Evolutionary conservation across 139 green algal species (phyloP), one percentile per base, ranked within the genome.

Genomic region (Edaphochlamys debaryana): DNA sequence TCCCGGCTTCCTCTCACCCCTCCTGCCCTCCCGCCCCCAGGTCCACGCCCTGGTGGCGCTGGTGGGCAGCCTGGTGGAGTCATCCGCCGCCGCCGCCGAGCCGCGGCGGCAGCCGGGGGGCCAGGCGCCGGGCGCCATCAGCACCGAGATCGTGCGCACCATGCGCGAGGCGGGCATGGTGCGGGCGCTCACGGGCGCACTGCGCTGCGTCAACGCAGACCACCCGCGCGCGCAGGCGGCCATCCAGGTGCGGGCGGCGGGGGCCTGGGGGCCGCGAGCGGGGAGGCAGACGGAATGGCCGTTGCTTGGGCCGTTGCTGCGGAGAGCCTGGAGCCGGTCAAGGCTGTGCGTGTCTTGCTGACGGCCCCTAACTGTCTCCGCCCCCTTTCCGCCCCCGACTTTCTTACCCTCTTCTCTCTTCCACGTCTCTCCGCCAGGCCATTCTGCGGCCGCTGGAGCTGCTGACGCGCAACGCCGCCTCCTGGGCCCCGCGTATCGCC

Each of bases 361-460:
- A 54, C 11, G 11, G 45, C 45, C 45, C 45, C 9, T 22, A 54
- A 54, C 11, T 54, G 45, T 13, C 45, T 54, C 45, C 11, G 45
- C 45, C 11, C 45, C 45, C 45, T 13, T 54, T 9, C 45, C 45
- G 45, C 45, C 45, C 45, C 45, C 45, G 45, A 22, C 11, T 54
- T 54, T 54, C 45, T 54, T 54, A 37, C 38, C 22, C 37, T 37
- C 3, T 30, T 7, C 25, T n/a, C 8, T n/a, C 13, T 77, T 52
- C 66, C 54, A 25, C 30, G 30, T 30, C 30, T 11, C 37, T 27
- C 17, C 52, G 17, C 29, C 60, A 71, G 42, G 62, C 87, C 69
- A 91, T 98, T 2, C 87, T 98, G 36, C 94, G 94, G 63, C 92
- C 95, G 0, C 86, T 98, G 72, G 96, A 98, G 85, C 79, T 95